Evolutionary conservation across 805 yeast species (phyloP).

Genomic region (Wickerhamiella dianesei): DNA sequence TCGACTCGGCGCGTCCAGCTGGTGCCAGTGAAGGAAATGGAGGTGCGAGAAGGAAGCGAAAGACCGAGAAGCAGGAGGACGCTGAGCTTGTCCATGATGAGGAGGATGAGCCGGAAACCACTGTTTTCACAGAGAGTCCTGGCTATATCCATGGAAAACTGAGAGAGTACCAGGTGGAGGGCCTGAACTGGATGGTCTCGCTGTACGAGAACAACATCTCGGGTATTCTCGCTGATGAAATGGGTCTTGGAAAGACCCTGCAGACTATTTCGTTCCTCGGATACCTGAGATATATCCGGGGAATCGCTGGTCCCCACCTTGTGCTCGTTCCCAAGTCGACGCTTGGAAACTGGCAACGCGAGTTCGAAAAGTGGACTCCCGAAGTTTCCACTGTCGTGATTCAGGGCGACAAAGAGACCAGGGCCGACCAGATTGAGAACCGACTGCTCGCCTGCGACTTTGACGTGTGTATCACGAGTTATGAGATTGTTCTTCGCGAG

Average conservation of each 20-base stretch:
- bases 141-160: constrained; percentile 57
- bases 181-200: constrained; percentile 87
- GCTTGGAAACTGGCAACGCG: constrained; percentile 91
- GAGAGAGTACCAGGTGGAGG: constrained; percentile 88
- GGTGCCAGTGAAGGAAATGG: constrained; percentile 9
- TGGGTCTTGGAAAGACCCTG: constrained; percentile 94
- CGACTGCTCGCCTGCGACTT: constrained; percentile 58
- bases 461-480: constrained; percentile 83
- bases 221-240: constrained; percentile 93
- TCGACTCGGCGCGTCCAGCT: constrained; percentile 6
- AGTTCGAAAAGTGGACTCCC: constrained; percentile 91
- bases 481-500: constrained; percentile 86
- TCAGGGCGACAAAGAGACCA: constrained; percentile 80
- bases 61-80: constrained; percentile 92
- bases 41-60: constrained; percentile 46
- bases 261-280: constrained; percentile 92
- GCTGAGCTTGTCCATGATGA: constrained; percentile 80
- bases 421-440: constrained; percentile 46
- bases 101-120: constrained; percentile 42
- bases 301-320: constrained; percentile 78
- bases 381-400: constrained; percentile 74
- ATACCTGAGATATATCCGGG: constrained; percentile 61
- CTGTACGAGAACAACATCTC: constrained; percentile 76
- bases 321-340: constrained; percentile 93
- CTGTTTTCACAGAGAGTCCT: constrained; percentile 80